These are phyloP conservation scores for Macrophomina phaseolina DNA, from an alignment of 2,329 filamentous ascomycete genomes.

Conservation along the genomic window DNA sequence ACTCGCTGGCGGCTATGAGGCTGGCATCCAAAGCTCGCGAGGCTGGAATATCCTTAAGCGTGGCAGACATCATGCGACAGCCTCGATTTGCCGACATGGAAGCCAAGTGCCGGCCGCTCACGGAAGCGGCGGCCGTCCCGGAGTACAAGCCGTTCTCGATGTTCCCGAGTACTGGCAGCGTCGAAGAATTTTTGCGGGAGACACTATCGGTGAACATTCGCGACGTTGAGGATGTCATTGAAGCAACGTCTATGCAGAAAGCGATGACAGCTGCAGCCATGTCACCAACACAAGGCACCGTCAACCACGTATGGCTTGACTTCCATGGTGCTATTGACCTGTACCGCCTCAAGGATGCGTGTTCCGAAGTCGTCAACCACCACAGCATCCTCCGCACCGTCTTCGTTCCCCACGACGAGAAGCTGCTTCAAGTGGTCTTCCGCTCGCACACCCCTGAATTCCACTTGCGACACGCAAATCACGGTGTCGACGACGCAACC, in stretches of 20 bases:
- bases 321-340: slow-evolving; percentile 60
- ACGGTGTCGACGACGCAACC: slow-evolving; percentile 58
- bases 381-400: slow-evolving; percentile 72
- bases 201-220: slow-evolving; percentile 58
- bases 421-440: slow-evolving; percentile 62
- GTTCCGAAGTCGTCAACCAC: slow-evolving; percentile 61
- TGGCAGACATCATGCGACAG: slow-evolving; percentile 51
- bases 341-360: slow-evolving; percentile 57
- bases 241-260: slow-evolving; percentile 64
- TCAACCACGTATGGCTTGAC: slow-evolving; percentile 69
- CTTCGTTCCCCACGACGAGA: slow-evolving; percentile 58
- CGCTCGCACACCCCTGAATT: slow-evolving; percentile 59
- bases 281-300: slow-evolving; percentile 63
- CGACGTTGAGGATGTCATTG: slow-evolving; percentile 62
- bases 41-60: slow-evolving; percentile 45
- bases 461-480: slow-evolving; percentile 47
- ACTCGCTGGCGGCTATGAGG: slow-evolving; percentile 35
- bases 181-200: slow-evolving; percentile 52
- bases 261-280: slow-evolving; percentile 65
- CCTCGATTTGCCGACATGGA: slow-evolving; percentile 56
- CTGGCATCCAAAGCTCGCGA: slow-evolving; percentile 47
- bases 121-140: slow-evolving; percentile 29
- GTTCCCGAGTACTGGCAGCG: slow-evolving; percentile 57
- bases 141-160: slow-evolving; percentile 46
- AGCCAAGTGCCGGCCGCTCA: slow-evolving; percentile 56